Base-by-base conservation (phyloP, 371 early-diverging fungal species). In the Mortierella polycephala region DNA sequence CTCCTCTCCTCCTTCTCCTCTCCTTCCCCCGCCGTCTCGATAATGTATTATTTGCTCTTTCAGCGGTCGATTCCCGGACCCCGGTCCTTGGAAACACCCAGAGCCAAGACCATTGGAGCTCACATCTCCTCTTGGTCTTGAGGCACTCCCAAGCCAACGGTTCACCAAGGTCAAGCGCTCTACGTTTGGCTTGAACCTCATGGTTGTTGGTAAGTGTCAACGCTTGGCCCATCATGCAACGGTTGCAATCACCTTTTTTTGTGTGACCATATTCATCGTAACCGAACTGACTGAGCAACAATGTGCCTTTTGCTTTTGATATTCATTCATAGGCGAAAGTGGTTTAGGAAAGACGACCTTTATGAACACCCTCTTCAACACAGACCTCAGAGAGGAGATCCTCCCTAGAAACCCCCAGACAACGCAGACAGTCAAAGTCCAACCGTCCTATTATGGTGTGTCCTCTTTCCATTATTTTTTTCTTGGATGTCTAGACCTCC, bases 261-360 rank as follows among this genome's bases (percentile, higher is more conserved):
- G 23, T 21, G 39, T 20, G 8, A 39, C 14, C n/a, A 23, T 47
- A 42, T 46, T 46, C 46, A 13, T 46, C 46, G 16, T 46, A 16
- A 5, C 46, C 11, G 46, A 11, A 16, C 46, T 46, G 61, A 61
- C 57, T 44, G 21, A 57, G 12, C 47, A 42, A 42, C 18, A 40
- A 11, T 30, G 50, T 39, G 45, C 41, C 61, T 46, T 64, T 53
- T 66, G 9, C 53, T 66, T 57, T 68, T 58, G 23, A 51, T 51
- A 18, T 44, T 52, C 12, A 8, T 60, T 52, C 18, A 42, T 76
- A 94, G 94, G 94, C 30, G 87, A 92, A 63, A 87, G 91, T 71
- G 99, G 96, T 45, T 83, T 96, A 49, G 99, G 99, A 54, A 95
- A 97, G 83, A 90, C 95, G 14, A 97, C 99, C 7, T 95, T 98